phyloP scores from a whole-genome alignment of 495 filamentous ascomycete genomes.

The Paragyromitra xinjiangensis region DNA sequence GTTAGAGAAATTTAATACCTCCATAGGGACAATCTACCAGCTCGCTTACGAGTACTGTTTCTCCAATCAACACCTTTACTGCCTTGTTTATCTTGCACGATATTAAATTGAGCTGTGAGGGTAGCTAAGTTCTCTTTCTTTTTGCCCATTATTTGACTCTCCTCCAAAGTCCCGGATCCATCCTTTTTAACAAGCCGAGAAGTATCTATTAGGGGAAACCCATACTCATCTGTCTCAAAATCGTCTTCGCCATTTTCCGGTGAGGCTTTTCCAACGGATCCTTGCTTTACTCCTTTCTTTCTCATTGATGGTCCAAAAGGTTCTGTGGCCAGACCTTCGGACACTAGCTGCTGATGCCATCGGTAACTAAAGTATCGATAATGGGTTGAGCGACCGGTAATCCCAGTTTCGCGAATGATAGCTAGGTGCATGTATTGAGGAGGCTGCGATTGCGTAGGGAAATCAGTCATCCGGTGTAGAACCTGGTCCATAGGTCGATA shows the following conservation, averaged over 20 bases:
- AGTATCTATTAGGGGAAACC: constrained; percentile 61
- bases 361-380: constrained; percentile 68
- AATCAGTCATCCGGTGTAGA: constrained; percentile 66
- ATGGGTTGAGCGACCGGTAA: constrained; percentile 64
- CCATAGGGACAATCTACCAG: not conserved
- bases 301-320: constrained; percentile 64
- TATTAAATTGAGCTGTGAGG: constrained; percentile 50
- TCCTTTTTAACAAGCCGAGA: constrained; percentile 59
- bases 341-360: constrained; percentile 68
- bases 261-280: constrained; percentile 41
- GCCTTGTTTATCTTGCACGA: constrained; percentile 42
- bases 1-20: constrained; percentile 13
- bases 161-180: constrained; percentile 62
- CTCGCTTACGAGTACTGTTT: constrained; percentile 46
- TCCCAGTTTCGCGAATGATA: constrained; percentile 69
- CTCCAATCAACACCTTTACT: constrained; percentile 43
- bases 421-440: constrained; percentile 70
- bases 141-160: constrained; percentile 58
- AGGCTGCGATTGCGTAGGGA: constrained; percentile 71
- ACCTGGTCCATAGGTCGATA: constrained; percentile 68
- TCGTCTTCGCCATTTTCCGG: constrained; percentile 57
- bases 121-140: constrained; percentile 54
- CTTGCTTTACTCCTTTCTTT: constrained; percentile 55
- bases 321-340: constrained; percentile 66
- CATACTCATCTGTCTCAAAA: constrained; percentile 65